phyloP scores from a whole-genome alignment of 2,329 filamentous ascomycete species.

The Paraphoma sp. region DNA sequence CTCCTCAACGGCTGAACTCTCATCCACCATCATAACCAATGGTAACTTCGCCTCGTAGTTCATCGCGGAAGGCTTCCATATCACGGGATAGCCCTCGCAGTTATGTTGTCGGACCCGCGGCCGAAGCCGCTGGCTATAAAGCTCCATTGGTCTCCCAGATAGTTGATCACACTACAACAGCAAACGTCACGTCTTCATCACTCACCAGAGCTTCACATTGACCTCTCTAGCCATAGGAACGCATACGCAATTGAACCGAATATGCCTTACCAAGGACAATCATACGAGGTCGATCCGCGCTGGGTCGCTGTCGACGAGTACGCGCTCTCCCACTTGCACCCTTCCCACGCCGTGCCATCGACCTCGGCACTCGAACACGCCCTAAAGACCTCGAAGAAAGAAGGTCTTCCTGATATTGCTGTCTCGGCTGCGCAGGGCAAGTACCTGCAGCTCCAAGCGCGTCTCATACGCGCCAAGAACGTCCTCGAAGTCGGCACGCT shows the following conservation, averaged over 20 bases:
- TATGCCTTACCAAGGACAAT: slow-evolving; percentile 24
- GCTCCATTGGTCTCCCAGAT: slow-evolving; percentile 1
- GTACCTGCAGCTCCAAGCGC: slow-evolving; percentile 42
- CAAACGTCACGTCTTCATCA: not conserved
- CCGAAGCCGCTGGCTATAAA: slow-evolving; percentile 5
- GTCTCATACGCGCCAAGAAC: slow-evolving; percentile 33
- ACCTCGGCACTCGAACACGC: slow-evolving; percentile 33
- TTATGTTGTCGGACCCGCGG: not conserved
- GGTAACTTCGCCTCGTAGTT: not conserved
- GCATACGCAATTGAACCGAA: not conserved
- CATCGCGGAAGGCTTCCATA: slow-evolving; percentile 1
- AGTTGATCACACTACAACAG: not conserved
- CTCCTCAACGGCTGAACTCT: slow-evolving; percentile 7
- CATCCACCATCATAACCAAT: slow-evolving; percentile 1
- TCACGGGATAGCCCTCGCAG: not conserved
- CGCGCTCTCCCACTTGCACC: slow-evolving; percentile 43
- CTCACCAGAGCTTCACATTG: too few species aligned
- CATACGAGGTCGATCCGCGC: slow-evolving; percentile 39
- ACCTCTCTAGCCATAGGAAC: too few species aligned
- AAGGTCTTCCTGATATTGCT: slow-evolving; percentile 44
- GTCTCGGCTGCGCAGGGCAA: slow-evolving; percentile 44
- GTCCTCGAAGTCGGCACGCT: slow-evolving; percentile 63
- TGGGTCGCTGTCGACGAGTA: slow-evolving; percentile 52
- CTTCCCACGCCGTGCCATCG: slow-evolving; percentile 27
- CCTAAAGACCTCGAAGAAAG: slow-evolving; percentile 20